Evolutionary conservation across 345 rosid genomes (phyloP).

Genomic region (Gossypium sturtianum): DNA sequence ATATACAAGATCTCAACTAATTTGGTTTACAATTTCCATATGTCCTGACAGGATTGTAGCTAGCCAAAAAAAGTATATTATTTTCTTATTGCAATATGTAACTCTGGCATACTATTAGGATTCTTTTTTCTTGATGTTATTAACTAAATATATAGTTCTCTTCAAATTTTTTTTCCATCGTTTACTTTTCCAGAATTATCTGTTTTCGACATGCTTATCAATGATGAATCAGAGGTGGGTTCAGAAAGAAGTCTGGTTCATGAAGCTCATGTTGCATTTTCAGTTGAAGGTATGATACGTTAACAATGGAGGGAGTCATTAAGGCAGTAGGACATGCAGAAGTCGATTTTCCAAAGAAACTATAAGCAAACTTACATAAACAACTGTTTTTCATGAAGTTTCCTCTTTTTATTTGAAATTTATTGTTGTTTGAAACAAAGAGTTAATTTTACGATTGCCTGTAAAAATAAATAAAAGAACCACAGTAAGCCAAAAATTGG

Average conservation of each 20-base stretch:
- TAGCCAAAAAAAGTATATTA: slow-evolving; percentile 1
- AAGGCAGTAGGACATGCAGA: slow-evolving; percentile 1
- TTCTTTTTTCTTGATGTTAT: slow-evolving; percentile 9
- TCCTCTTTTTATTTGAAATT: not conserved
- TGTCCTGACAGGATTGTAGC: slow-evolving; percentile 14
- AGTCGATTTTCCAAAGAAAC: not conserved
- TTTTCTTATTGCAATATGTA: slow-evolving; percentile 5
- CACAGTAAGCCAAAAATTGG: not conserved
- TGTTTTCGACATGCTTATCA: slow-evolving; percentile 69
- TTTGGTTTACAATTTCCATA: not conserved
- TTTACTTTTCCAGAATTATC: slow-evolving; percentile 45
- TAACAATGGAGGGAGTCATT: not conserved
- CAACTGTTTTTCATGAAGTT: not conserved
- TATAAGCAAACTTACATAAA: not conserved
- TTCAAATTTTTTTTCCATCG: not conserved
- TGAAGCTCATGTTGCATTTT: slow-evolving; percentile 79
- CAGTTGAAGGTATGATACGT: slow-evolving; percentile 60
- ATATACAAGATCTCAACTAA: slow-evolving; percentile 15
- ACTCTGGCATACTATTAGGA: not conserved
- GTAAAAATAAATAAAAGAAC: not conserved
- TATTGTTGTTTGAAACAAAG: not conserved
- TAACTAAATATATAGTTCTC: not conserved
- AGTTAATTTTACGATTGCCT: not conserved
- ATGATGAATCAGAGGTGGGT: slow-evolving; percentile 40
- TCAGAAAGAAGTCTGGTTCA: slow-evolving; percentile 29